phyloP scores from a whole-genome alignment of 2,329 filamentous ascomycete genomes.

The Aspergillus proliferans region DNA sequence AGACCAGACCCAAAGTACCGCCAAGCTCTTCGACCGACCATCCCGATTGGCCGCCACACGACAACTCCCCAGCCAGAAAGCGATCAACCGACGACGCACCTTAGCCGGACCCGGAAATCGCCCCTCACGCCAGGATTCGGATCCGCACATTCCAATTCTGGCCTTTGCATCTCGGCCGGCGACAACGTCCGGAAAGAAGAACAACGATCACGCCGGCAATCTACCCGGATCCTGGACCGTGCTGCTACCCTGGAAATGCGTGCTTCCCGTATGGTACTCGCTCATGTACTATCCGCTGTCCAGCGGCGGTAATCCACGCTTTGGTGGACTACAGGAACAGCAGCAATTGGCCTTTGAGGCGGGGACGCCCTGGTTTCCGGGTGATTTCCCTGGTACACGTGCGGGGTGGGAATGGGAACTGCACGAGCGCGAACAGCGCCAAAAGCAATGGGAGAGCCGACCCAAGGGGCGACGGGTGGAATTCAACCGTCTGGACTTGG shows the following conservation, averaged over 20 bases:
- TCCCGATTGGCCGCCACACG: conserved; percentile 59
- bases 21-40: conserved; percentile 62
- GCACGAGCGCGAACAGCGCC: conserved; percentile 54
- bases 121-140: conserved; percentile 52
- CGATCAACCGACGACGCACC: conserved; percentile 70
- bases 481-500: conserved; percentile 69
- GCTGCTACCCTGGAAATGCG: conserved; percentile 83
- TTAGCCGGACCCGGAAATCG: conserved; percentile 57
- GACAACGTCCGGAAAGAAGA: conserved; percentile 24
- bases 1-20: conserved; percentile 47
- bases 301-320: conserved; percentile 71
- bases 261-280: conserved; percentile 77
- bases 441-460: conserved; percentile 63
- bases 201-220: conserved; percentile 30
- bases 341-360: conserved; percentile 78
- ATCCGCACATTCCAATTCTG: conserved; percentile 73
- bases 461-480: conserved; percentile 76
- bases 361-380: conserved; percentile 74
- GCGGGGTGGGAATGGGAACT: conserved; percentile 75
- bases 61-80: conserved; percentile 67
- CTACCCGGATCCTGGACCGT: conserved; percentile 70
- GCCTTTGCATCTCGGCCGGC: conserved; percentile 56
- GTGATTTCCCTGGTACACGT: conserved; percentile 71
- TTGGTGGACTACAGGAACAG: conserved; percentile 74
- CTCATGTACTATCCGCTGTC: conserved; percentile 76